Percentiles rank a stretch among this genome's conserved stretches.
phyloP scores from a whole-genome alignment of 805 yeast genomes.

The Suhomyces xylopsoci region DNA sequence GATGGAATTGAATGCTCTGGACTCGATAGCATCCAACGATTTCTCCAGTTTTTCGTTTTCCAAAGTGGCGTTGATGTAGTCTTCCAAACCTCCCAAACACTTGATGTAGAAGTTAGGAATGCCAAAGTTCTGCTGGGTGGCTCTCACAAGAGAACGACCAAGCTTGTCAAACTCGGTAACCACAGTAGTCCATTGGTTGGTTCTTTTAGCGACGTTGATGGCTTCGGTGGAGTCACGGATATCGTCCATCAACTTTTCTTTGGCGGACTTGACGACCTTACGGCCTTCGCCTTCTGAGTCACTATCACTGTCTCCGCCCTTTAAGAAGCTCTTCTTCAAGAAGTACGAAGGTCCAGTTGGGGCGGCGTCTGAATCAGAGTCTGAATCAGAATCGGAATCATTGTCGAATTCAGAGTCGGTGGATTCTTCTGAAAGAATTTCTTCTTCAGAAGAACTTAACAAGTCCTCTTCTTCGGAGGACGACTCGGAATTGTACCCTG shows the following conservation, averaged over 20 bases:
- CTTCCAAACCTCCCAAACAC: slow-evolving; percentile 70
- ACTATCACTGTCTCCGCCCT: slow-evolving; percentile 41
- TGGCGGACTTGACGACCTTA: slow-evolving; percentile 88
- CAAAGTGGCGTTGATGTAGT: slow-evolving; percentile 52
- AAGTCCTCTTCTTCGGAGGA: slow-evolving; percentile 53
- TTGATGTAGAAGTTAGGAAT: slow-evolving; percentile 72
- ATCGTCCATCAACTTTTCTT: slow-evolving; percentile 89
- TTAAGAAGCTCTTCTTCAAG: slow-evolving; percentile 48
- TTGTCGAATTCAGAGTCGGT: slow-evolving; percentile 53
- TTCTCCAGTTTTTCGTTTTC: slow-evolving; percentile 53
- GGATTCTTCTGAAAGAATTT: slow-evolving; percentile 47
- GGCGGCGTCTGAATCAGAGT: slow-evolving; percentile 32
- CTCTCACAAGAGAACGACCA: slow-evolving; percentile 61
- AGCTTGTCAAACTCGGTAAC: slow-evolving; percentile 76
- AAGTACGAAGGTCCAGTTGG: slow-evolving; percentile 54
- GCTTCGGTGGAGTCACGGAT: slow-evolving; percentile 63
- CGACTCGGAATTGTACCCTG: slow-evolving; percentile 56
- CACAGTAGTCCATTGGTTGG: slow-evolving; percentile 76
- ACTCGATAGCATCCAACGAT: slow-evolving; percentile 76
- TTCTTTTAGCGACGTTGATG: slow-evolving; percentile 65
- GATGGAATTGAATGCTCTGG: slow-evolving; percentile 82
- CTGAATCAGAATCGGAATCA: slow-evolving; percentile 19
- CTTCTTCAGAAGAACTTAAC: slow-evolving; percentile 56
- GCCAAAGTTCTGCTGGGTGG: slow-evolving; percentile 70
- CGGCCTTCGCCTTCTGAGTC: slow-evolving; percentile 67